These are phyloP conservation scores for Boletus rubropictus DNA, from an alignment of 768 basidiomycete genomes.

Conservation along the genomic window DNA sequence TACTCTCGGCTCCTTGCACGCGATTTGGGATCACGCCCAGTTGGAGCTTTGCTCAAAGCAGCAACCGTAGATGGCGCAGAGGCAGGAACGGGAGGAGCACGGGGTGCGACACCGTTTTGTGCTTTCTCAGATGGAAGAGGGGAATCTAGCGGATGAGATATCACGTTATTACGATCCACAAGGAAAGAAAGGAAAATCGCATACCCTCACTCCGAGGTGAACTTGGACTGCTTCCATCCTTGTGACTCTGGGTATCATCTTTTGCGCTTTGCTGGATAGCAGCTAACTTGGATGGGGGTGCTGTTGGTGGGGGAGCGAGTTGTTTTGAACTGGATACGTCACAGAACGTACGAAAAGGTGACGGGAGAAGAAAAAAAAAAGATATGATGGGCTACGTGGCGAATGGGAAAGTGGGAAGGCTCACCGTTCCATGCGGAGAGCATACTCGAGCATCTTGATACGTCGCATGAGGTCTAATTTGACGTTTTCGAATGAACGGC, in stretches of 20 bases:
- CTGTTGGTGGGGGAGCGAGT: slow-evolving; percentile 51
- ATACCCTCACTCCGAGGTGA: slow-evolving; percentile 83
- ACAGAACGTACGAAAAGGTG: slow-evolving; percentile 23
- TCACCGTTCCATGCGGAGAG: slow-evolving; percentile 91
- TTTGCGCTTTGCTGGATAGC: slow-evolving; percentile 58
- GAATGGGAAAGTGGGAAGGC: slow-evolving; percentile 22
- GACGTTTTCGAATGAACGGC: slow-evolving; percentile 94
- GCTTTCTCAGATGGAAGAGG: slow-evolving; percentile 66
- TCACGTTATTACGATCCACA: not conserved
- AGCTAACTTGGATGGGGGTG: slow-evolving; percentile 61
- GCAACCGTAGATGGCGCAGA: slow-evolving; percentile 36
- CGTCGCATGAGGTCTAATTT: slow-evolving; percentile 93
- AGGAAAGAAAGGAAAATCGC: not conserved
- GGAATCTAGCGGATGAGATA: slow-evolving; percentile 48
- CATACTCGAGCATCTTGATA: slow-evolving; percentile 99
- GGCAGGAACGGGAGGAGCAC: slow-evolving; percentile 29
- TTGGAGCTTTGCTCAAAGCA: slow-evolving; percentile 62
- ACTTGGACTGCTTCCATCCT: slow-evolving; percentile 74
- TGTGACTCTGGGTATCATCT: slow-evolving; percentile 68
- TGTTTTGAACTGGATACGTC: slow-evolving; percentile 64
- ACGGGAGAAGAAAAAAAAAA: slow-evolving; percentile 27
- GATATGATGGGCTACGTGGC: slow-evolving; percentile 4
- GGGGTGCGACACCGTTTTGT: slow-evolving; percentile 53
- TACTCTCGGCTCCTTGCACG: slow-evolving; percentile 93
- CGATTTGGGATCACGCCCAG: slow-evolving; percentile 91